These are phyloP conservation scores for Salix udensis DNA, from an alignment of 345 rosid species.

Conservation along the genomic window DNA sequence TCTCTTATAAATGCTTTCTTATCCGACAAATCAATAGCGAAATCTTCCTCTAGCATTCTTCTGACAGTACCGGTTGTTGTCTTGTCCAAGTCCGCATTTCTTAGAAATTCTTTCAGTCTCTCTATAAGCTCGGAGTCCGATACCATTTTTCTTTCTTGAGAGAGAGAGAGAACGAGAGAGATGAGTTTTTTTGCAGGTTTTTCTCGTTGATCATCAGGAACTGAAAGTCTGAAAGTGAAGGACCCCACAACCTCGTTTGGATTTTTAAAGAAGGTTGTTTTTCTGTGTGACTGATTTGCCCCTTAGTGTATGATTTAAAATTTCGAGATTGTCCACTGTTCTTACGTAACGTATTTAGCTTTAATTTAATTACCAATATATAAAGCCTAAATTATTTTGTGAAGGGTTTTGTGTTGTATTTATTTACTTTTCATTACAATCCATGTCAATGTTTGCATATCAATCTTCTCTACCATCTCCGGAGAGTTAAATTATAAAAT, in stretches of 20 bases:
- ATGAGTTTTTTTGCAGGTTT: slow-evolving; percentile 19
- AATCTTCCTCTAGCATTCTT: slow-evolving; percentile 44
- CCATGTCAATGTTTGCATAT: too few species aligned
- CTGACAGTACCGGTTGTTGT: slow-evolving; percentile 43
- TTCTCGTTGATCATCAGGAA: slow-evolving; percentile 8
- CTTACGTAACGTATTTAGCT: too few species aligned
- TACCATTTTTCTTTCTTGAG: slow-evolving; percentile 25
- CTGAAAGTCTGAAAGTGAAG: slow-evolving; percentile 9
- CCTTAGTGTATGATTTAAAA: too few species aligned
- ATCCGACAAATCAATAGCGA: slow-evolving; percentile 43
- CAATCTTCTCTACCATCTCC: too few species aligned
- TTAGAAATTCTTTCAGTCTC: slow-evolving; percentile 35
- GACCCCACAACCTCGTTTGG: neutral
- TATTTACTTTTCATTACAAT: too few species aligned
- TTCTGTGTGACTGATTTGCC: too few species aligned
- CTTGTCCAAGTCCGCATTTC: slow-evolving; percentile 43
- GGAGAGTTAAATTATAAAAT: too few species aligned
- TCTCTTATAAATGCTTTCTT: slow-evolving; percentile 44
- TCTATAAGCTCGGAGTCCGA: slow-evolving; percentile 41
- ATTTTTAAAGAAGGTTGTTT: too few species aligned
- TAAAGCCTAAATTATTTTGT: too few species aligned
- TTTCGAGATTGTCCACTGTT: too few species aligned
- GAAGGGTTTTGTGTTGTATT: too few species aligned
- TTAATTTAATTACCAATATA: too few species aligned
- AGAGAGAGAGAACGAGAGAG: neutral